Percentiles rank a stretch among this genome's conserved stretches.
Evolutionary conservation across 768 basidiomycete species (phyloP).

Genomic region (Tylopilus balloui): DNA sequence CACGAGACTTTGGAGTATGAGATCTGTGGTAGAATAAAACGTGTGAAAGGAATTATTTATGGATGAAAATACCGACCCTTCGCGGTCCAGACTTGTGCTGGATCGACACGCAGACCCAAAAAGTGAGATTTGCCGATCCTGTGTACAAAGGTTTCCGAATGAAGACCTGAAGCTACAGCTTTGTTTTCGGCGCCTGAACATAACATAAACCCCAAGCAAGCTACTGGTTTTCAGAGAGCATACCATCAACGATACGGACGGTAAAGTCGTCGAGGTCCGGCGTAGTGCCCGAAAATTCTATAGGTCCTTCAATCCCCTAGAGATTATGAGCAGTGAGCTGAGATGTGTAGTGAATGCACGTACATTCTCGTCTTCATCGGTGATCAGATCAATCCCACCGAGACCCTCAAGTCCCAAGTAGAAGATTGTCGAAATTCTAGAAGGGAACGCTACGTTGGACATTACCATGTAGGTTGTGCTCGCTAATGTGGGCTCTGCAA

Average conservation of each 20-base stretch:
- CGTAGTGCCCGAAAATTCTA: conserved; percentile 68
- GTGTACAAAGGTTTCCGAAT: conserved; percentile 53
- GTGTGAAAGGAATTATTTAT: background rate
- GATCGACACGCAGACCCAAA: conserved; percentile 54
- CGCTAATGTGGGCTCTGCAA: background rate
- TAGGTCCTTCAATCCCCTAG: conserved; percentile 70
- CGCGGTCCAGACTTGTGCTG: conserved; percentile 78
- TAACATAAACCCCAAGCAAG: conserved; percentile 4
- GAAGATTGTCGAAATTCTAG: conserved; percentile 74
- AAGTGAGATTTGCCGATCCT: conserved; percentile 70
- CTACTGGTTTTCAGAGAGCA: conserved; percentile 5
- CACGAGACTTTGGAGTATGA: conserved; percentile 57
- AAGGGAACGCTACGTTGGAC: conserved; percentile 37
- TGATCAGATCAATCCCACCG: conserved; percentile 77
- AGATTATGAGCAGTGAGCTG: conserved; percentile 4
- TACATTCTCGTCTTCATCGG: conserved; percentile 71
- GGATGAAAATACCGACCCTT: conserved; percentile 48
- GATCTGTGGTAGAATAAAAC: conserved; percentile 39
- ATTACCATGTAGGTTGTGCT: conserved; percentile 28
- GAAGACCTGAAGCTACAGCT: conserved; percentile 49
- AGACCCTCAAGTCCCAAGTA: conserved; percentile 87
- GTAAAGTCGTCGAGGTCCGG: conserved; percentile 80
- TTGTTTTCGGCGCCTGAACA: conserved; percentile 55
- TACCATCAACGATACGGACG: conserved; percentile 77
- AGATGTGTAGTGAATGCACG: conserved; percentile 19